Base-by-base conservation (phyloP, 2,329 filamentous ascomycete species). In the Orbilia quercus region DNA sequence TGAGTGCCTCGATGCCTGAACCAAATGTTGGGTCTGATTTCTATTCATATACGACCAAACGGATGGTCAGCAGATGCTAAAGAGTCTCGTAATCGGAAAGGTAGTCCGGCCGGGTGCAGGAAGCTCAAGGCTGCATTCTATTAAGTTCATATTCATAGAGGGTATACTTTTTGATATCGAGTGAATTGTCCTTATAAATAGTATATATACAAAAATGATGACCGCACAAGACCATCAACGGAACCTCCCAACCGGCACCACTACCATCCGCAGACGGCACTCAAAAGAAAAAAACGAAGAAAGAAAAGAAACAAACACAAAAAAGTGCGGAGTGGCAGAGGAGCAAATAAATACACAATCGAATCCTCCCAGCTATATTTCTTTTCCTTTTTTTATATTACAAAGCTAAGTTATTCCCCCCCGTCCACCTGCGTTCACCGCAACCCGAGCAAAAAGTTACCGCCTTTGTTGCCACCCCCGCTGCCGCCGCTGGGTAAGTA, bases 401-500 rank as follows among this genome's bases (percentile, higher is more conserved):
- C 53, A 59, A n/a, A n/a, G 11, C 23, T 50, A 11, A n/a, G 23
- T 2, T 20, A 23, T 18, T 16, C 48, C 16, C 20, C 23, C 3
- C 22, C 16, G 18, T 1, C 34, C 2, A 18, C 34, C 3, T 20
- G 3, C 36, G 23, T 75, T 75, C 62, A 76, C 80, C 88, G 87
- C 82, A 91, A 80, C 25, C 89, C 89, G 67, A 91, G 81, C 77
- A 91, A 80, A 77, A 91, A 80, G 54, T 79, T 81, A 9, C 86
- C 84, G 70, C 86, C 85, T 82, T 90, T 84, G 66, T 84, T 89
- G 77, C 86, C 85, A 59, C 84, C 84, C 38, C 81, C 82, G 70
- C 91, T 85, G 63, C 84, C 84, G 40, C 81, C 82, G 67, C 91
- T 90, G 1, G 95, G 95, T 75, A 99, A 83, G 82, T 99, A 99